These are phyloP conservation scores for Moringa oleifera DNA, from an alignment of 345 rosid species.

Conservation along the genomic window DNA sequence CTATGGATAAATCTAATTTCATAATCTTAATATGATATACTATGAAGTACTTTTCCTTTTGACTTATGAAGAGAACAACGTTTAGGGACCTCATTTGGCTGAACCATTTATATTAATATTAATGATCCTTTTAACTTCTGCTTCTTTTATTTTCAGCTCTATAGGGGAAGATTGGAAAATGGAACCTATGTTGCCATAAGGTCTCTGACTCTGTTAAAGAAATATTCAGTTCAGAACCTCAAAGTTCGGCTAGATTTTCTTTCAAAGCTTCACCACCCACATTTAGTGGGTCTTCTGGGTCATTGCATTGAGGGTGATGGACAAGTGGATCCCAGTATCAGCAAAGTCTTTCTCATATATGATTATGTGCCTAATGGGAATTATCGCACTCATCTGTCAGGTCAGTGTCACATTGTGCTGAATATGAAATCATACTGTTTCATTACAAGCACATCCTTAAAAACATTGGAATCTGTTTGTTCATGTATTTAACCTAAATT, in stretches of 20 bases:
- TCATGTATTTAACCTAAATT: background rate
- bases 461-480: background rate
- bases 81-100: background rate
- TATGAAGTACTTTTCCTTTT: background rate
- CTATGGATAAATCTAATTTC: background rate
- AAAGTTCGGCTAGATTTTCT: conserved; percentile 66
- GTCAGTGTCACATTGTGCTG: conserved; percentile 29
- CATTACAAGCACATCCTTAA: background rate
- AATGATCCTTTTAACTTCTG: conserved; percentile 2
- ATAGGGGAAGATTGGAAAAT: conserved; percentile 74
- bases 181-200: conserved; percentile 70
- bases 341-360: conserved; percentile 64
- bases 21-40: background rate
- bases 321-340: conserved; percentile 41
- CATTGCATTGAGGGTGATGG: conserved; percentile 56
- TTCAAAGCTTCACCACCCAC: conserved; percentile 88
- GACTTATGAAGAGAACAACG: background rate
- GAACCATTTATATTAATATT: background rate
- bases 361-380: conserved; percentile 67
- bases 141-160: conserved; percentile 51
- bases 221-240: conserved; percentile 65
- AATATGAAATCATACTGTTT: background rate
- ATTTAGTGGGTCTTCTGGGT: conserved; percentile 79
- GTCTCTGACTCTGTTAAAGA: conserved; percentile 51
- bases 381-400: conserved; percentile 72